Evolutionary conservation across 2,329 filamentous ascomycete species (phyloP).

Genomic region (Epichloe hybrida): DNA sequence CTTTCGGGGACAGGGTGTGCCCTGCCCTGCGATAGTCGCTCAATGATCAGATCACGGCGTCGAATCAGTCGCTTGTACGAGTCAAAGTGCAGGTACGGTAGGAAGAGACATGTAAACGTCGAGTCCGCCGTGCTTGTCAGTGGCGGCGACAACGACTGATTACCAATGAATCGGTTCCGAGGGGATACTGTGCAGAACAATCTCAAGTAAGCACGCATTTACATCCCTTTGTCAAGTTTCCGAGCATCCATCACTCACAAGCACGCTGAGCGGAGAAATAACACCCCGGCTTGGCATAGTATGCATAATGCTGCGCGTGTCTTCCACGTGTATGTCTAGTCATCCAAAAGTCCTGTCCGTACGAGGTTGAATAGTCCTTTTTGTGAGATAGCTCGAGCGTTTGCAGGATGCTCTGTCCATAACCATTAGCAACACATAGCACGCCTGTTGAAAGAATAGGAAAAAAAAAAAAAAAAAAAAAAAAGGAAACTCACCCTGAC

Average conservation of each 20-base stretch:
- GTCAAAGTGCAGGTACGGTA: constrained; percentile 52
- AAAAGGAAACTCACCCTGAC: constrained; percentile 30
- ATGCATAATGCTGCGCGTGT: constrained; percentile 35
- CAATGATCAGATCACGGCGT: constrained; percentile 39
- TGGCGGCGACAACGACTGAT: constrained; percentile 17
- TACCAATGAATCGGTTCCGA: constrained; percentile 16
- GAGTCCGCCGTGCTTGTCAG: constrained; percentile 11
- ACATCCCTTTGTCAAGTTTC: too few relatives aligned
- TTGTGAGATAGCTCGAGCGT: constrained; percentile 25
- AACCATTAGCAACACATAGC: neutral
- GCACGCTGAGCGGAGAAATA: constrained; percentile 28
- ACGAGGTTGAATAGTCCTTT: constrained; percentile 25
- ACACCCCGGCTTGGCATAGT: constrained; percentile 34
- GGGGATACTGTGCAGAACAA: constrained; percentile 22
- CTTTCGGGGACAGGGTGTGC: constrained; percentile 40
- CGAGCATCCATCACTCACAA: constrained; percentile 12
- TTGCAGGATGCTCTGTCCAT: constrained; percentile 27
- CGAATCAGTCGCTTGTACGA: constrained; percentile 44
- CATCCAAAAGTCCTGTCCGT: constrained; percentile 34
- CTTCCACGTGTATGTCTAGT: constrained; percentile 33
- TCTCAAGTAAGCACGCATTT: too few relatives aligned
- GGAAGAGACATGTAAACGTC: constrained; percentile 34
- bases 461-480: neutral
- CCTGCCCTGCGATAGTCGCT: constrained; percentile 38
- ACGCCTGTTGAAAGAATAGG: neutral